phyloP scores from a whole-genome alignment of 257 asterid species.

The Apocynum venetum region DNA sequence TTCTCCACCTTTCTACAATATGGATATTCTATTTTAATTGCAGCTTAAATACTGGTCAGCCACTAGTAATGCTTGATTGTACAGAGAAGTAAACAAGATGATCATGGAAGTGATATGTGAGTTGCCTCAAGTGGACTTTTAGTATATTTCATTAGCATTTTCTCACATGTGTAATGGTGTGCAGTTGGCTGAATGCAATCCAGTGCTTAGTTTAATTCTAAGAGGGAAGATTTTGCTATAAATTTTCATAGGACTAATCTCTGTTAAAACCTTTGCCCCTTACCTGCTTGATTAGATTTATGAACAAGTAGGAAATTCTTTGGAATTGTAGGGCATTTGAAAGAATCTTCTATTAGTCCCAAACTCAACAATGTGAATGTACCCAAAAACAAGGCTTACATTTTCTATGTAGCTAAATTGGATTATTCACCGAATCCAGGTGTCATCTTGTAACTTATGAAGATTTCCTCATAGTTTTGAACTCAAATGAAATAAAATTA shows the following conservation, averaged over 20 bases:
- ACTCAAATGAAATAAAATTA: too few relatives aligned
- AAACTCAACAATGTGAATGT: neutral
- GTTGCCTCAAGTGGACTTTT: neutral
- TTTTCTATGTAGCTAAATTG: neutral
- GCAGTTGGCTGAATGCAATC: neutral
- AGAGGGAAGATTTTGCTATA: neutral
- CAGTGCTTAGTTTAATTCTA: neutral
- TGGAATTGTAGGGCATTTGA: too few relatives aligned
- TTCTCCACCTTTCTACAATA: neutral
- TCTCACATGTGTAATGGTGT: neutral
- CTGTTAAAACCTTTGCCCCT: too few relatives aligned
- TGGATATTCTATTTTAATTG: neutral
- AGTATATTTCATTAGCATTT: neutral
- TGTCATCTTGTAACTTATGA: neutral
- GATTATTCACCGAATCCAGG: neutral
- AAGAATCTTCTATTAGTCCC: too few relatives aligned
- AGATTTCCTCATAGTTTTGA: too few relatives aligned
- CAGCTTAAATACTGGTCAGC: neutral
- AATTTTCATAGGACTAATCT: too few relatives aligned
- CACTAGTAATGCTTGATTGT: neutral
- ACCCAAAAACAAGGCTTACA: neutral
- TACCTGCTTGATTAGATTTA: too few relatives aligned
- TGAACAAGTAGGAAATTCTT: too few relatives aligned
- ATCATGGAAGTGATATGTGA: neutral
- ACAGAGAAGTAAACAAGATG: neutral